Conservation (phyloP, 805 yeast species). For the Grigorovia yakushimaensis region DNA sequence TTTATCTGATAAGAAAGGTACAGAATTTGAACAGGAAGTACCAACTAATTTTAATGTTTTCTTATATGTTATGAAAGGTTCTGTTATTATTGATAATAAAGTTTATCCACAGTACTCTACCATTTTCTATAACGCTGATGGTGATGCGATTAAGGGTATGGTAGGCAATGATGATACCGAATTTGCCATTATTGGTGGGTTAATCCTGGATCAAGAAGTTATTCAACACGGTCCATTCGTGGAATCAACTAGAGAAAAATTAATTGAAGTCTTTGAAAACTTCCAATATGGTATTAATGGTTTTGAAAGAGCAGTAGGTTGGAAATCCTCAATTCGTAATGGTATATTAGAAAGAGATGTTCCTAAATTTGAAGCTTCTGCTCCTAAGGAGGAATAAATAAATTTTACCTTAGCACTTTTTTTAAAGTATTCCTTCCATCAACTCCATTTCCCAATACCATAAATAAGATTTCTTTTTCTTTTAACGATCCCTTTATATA, state of each 20-base stretch:
- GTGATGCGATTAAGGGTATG: constrained; percentile 49
- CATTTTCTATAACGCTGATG: constrained; percentile 61
- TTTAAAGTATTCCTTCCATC: not conserved
- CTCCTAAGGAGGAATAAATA: not conserved
- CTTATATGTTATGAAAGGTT: constrained; percentile 57
- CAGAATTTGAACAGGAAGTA: constrained; percentile 45
- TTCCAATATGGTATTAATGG: constrained; percentile 64
- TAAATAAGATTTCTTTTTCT: not conserved
- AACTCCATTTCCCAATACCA: too few species aligned
- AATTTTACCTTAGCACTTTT: too few species aligned
- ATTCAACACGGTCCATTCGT: constrained; percentile 92
- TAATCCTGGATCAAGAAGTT: constrained; percentile 60
- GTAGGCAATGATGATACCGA: constrained; percentile 39
- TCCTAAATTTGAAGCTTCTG: constrained; percentile 5
- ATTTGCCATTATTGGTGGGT: constrained; percentile 69
- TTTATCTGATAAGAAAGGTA: constrained; percentile 54
- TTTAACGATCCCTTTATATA: not conserved
- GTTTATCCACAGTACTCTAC: constrained; percentile 38
- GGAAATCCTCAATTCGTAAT: constrained; percentile 38
- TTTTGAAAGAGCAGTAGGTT: constrained; percentile 53
- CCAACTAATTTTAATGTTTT: constrained; percentile 58
- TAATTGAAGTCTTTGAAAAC: constrained; percentile 60
- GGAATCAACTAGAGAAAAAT: constrained; percentile 55
- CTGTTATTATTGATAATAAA: constrained; percentile 38
- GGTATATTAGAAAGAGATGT: constrained; percentile 23